Conservation (phyloP, 2,329 filamentous ascomycete genomes). For the Xylaria sp. region DNA sequence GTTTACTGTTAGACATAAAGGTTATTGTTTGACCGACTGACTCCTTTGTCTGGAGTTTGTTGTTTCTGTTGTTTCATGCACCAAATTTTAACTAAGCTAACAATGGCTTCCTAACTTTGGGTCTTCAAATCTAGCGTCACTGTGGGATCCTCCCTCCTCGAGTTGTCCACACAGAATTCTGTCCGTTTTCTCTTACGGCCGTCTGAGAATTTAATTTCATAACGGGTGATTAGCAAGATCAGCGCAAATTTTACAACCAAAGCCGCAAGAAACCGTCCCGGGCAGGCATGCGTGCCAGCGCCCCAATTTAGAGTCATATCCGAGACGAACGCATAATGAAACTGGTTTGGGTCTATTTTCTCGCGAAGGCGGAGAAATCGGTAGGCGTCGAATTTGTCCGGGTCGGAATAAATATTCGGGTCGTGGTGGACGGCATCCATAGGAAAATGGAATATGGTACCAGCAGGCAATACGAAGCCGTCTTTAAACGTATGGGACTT, state of each 20-base stretch:
- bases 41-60: too few relatives aligned
- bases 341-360: constrained; percentile 29
- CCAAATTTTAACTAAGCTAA: too few relatives aligned
- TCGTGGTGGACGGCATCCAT: constrained; percentile 25
- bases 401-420: constrained; percentile 17
- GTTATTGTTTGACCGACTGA: too few relatives aligned
- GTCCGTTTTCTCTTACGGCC: not conserved
- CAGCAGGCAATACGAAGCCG: constrained; percentile 27
- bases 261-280: constrained; percentile 29
- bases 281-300: constrained; percentile 31
- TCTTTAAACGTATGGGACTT: constrained; percentile 29
- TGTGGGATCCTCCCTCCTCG: constrained; percentile 6
- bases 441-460: constrained; percentile 26
- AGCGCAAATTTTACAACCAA: constrained; percentile 27
- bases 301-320: constrained; percentile 30
- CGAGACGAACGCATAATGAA: constrained; percentile 32
- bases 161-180: constrained; percentile 8
- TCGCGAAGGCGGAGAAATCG: constrained; percentile 27
- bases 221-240: constrained; percentile 26
- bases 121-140: constrained; percentile 1
- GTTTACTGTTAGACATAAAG: too few relatives aligned
- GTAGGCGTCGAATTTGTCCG: constrained; percentile 26
- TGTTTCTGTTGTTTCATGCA: too few relatives aligned
- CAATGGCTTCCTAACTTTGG: constrained; percentile 27
- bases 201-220: constrained; percentile 25